Evolutionary conservation across 371 early-diverging fungal genomes (phyloP), one percentile per base, ranked within the genome.

Genomic region (Circinella minor): DNA sequence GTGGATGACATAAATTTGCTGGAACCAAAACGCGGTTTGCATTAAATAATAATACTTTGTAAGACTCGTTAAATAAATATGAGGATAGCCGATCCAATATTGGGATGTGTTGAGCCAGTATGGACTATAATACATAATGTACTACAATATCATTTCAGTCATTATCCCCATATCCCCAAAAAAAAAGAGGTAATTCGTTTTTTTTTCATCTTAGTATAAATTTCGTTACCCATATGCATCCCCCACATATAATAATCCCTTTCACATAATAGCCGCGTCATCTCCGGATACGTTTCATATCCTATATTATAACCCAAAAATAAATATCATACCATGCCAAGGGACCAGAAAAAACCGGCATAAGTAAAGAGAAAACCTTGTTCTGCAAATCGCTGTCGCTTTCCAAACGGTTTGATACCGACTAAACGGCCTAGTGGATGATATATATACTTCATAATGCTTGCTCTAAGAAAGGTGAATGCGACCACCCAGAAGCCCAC

Each of bases 1-100:
- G 59, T 90, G 86, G 17, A 94, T 78, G 1, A 89, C 88, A 68
- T 90, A 86, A 49, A 92, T 66, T 71, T 92, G 92, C 61, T 92
- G 92, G 20, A 93, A 61, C 94, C 94, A 96, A 72, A 93, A 94
- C 3, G 91, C 90, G n/a, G 89, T 76, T 70, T 94, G 92, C 71
- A 88, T 81, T 65, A 95, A 77, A 73, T 95, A 96, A 76, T 91
- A 96, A 73, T 83, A 80, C 72, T 96, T 94, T 71, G 89, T 80
- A n/a, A 74, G 63, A 20, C 74, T 76, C 9, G 77, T 74, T 17
- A 88, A 73, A 6, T 84, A 80, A 0, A 80, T 84, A 65, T 91
- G 90, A 6, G 91, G 94, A 70, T 91, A 91, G 68, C 83, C 88
- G 43, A 86, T 86, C 92, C 93, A 93, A 70, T 81, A 92, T 38